phyloP scores from a whole-genome alignment of 78 protist species.

The Tieghemostelium lacteum region DNA sequence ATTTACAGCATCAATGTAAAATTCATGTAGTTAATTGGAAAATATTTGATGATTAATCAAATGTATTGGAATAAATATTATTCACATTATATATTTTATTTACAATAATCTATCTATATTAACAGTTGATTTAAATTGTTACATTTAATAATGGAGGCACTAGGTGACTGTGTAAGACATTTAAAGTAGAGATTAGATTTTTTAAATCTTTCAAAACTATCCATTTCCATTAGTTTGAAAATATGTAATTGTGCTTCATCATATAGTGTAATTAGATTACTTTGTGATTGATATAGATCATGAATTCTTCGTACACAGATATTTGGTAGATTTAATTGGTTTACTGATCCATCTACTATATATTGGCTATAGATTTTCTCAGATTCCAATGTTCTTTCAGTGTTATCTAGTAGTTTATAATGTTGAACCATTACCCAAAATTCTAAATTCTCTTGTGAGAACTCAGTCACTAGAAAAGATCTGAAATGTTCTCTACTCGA shows the following conservation, averaged over 20 bases:
- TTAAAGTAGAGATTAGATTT: conserved; percentile 8
- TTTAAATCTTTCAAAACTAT: conserved; percentile 72
- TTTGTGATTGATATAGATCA: neutral
- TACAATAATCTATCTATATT: neutral
- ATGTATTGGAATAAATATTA: too few relatives aligned
- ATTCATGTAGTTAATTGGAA: too few relatives aligned
- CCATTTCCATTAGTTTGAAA: conserved; percentile 58
- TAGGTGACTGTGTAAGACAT: neutral
- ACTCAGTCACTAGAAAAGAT: conserved; percentile 47
- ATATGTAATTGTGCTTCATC: conserved; percentile 41
- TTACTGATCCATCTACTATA: conserved; percentile 8
- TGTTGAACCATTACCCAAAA: conserved; percentile 34
- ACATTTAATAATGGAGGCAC: too few relatives aligned
- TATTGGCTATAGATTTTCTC: conserved; percentile 15
- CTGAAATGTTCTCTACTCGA: conserved; percentile 13
- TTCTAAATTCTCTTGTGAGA: conserved; percentile 54
- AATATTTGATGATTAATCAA: too few relatives aligned
- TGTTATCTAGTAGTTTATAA: neutral
- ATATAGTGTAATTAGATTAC: conserved; percentile 8
- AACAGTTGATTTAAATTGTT: too few relatives aligned
- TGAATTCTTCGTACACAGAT: conserved; percentile 13
- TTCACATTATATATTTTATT: too few relatives aligned
- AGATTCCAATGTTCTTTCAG: neutral
- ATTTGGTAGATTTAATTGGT: conserved; percentile 55
- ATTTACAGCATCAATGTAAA: too few relatives aligned